Conservation (phyloP, 331 rosid species). For the Malus hybrid region DNA sequence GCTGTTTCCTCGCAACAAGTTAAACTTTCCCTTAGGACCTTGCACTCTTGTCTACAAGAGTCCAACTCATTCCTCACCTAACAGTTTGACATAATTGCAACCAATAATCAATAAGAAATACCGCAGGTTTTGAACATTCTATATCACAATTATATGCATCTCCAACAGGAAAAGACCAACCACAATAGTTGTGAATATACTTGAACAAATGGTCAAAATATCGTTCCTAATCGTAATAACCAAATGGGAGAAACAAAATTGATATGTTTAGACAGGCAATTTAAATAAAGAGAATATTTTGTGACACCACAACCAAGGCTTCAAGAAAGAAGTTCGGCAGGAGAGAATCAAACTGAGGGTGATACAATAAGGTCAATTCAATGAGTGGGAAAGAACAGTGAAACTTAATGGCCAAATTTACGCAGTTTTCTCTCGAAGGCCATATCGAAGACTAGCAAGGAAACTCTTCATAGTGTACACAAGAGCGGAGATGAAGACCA, state of each 20-base stretch:
- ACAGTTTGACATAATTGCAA: conserved; percentile 10
- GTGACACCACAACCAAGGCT: not conserved
- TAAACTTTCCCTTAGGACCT: conserved; percentile 33
- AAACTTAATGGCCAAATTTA: not conserved
- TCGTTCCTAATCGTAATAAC: not conserved
- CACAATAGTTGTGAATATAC: not conserved
- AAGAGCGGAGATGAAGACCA: conserved; percentile 22
- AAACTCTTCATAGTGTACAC: conserved; percentile 9
- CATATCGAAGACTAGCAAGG: not conserved
- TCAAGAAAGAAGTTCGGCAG: not conserved
- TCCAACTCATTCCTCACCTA: conserved; percentile 66
- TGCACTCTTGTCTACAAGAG: conserved; percentile 50
- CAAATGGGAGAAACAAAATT: not conserved
- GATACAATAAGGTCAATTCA: not conserved
- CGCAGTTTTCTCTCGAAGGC: not conserved
- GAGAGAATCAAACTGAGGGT: not conserved
- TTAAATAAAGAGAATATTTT: not conserved
- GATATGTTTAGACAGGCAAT: not conserved
- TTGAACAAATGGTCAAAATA: not conserved
- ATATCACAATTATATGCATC: not conserved
- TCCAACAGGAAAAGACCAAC: not conserved
- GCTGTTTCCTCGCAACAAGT: conserved; percentile 27
- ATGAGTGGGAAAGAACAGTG: not conserved
- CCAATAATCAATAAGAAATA: not conserved
- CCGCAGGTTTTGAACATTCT: not conserved